phyloP scores from a whole-genome alignment of 345 rosid species.

The Camelina neglecta region DNA sequence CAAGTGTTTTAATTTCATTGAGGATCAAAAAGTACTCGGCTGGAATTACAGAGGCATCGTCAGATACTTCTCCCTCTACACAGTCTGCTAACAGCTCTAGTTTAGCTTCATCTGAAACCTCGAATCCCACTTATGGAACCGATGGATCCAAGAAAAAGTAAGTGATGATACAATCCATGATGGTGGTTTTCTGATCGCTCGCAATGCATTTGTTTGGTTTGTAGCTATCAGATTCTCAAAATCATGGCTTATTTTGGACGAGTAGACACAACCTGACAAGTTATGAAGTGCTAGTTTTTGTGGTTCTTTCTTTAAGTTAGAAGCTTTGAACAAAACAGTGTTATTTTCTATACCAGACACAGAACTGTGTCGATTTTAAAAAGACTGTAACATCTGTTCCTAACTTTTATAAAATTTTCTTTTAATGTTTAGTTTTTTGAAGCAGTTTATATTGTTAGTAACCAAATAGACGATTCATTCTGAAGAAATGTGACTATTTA shows the following conservation, averaged over 20 bases:
- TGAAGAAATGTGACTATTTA: not conserved
- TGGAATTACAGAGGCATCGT: constrained; percentile 46
- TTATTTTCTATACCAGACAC: not conserved
- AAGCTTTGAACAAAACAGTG: constrained; percentile 22
- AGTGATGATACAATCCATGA: constrained; percentile 26
- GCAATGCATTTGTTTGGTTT: constrained; percentile 9
- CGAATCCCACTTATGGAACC: constrained; percentile 23
- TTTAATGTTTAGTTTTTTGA: not conserved
- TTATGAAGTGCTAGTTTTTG: constrained; percentile 7
- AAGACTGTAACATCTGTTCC: not conserved
- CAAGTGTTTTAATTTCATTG: constrained; percentile 79
- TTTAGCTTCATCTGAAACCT: constrained; percentile 35
- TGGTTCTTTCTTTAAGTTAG: not conserved
- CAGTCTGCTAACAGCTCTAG: constrained; percentile 38
- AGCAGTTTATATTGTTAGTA: not conserved
- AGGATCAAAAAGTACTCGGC: constrained; percentile 75
- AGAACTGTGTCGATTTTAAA: not conserved
- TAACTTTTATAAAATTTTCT: not conserved
- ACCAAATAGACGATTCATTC: not conserved
- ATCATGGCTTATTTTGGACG: constrained; percentile 6
- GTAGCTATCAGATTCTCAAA: constrained; percentile 15
- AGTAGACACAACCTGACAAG: constrained; percentile 17
- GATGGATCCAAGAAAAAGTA: constrained; percentile 39
- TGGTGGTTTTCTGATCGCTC: constrained; percentile 3
- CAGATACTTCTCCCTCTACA: constrained; percentile 34